phyloP scores from a whole-genome alignment of 352 stramenopile species.

The Phytophthora constricta region DNA sequence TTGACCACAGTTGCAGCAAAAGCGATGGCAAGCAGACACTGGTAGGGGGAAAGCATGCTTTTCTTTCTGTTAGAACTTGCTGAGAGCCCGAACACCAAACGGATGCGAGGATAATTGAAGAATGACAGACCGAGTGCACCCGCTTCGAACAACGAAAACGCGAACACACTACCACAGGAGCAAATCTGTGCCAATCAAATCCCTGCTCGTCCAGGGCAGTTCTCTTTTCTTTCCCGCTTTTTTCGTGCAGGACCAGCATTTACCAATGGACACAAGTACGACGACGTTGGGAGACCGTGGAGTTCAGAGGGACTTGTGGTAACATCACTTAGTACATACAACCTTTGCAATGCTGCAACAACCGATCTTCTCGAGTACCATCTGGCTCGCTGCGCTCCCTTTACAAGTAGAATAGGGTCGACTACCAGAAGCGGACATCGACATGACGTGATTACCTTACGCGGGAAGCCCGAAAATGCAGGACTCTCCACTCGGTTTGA shows the following conservation, averaged over 20 bases:
- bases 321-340: no score
- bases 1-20: not conserved
- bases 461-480: no score
- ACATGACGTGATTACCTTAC: no score
- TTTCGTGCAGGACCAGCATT: slow-evolving; percentile 8
- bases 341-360: no score
- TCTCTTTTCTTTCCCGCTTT: not conserved
- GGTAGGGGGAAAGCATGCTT: not conserved
- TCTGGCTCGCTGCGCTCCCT: no score
- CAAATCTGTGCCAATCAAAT: not conserved
- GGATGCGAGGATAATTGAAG: not conserved
- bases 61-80: not conserved
- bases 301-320: no score
- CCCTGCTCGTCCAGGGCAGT: not conserved
- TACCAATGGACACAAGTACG: no score
- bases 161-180: not conserved
- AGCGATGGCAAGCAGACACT: slow-evolving; percentile 1
- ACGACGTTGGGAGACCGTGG: no score
- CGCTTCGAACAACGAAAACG: not conserved
- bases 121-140: slow-evolving; percentile 2
- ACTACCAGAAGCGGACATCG: no score
- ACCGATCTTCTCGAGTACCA: no score
- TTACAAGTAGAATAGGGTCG: no score
- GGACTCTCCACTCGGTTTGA: no score
- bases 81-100: slow-evolving; percentile 2